Conservation (phyloP, 2,329 filamentous ascomycete genomes). For the Ophioceras dolichostomum region DNA sequence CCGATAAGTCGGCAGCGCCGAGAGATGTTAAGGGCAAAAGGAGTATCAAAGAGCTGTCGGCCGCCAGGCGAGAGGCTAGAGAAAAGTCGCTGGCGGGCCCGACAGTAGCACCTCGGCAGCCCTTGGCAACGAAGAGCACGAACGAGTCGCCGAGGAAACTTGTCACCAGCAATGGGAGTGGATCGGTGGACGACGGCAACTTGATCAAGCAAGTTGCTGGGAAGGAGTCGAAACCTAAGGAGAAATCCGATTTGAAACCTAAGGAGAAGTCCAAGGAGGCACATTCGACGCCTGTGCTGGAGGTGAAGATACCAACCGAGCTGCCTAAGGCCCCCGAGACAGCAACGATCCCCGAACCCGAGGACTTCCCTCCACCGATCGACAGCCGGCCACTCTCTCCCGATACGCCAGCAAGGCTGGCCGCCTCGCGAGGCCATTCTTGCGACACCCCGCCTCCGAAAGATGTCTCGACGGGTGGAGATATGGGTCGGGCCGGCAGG, state of each 20-base stretch:
- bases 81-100: no score
- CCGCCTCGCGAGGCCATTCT: conserved; percentile 15
- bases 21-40: conserved; percentile 21
- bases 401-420: conserved; percentile 33
- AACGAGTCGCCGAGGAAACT: conserved; percentile 49
- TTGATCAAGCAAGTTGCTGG: no score
- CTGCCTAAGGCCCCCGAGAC: conserved; percentile 5
- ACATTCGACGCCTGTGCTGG: no score
- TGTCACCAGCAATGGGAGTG: conserved; percentile 18
- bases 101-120: conserved; percentile 32
- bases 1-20: conserved; percentile 13
- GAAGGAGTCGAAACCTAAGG: no score
- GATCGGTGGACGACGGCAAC: no score
- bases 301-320: conserved; percentile 1
- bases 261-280: no score
- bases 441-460: conserved; percentile 47
- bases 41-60: conserved; percentile 32
- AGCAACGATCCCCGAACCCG: conserved; percentile 15
- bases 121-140: conserved; percentile 43
- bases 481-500: conserved; percentile 52
- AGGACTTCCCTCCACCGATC: conserved; percentile 22
- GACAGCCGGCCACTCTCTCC: conserved; percentile 31
- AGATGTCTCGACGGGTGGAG: conserved; percentile 41
- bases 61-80: conserved; percentile 25
- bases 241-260: no score